Evolutionary conservation across 768 basidiomycete species (phyloP), one percentile per base, ranked within the genome.

Genomic region (Termitomyces sp.): DNA sequence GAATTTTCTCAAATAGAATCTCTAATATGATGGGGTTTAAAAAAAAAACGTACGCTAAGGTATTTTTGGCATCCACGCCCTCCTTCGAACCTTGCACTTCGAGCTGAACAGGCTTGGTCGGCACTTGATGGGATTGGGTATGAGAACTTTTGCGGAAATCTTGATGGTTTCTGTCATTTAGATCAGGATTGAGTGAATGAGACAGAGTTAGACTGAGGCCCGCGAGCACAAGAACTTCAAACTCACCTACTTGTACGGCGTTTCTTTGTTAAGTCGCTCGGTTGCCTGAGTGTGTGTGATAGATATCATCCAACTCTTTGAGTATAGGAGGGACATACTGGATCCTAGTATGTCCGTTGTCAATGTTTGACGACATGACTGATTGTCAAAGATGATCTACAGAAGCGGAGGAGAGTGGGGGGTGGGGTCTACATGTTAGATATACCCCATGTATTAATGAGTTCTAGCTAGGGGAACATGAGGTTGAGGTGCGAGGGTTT

Each of bases 401-500:
- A 54, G 40, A 33, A 42, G 53, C 42, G 40, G 34, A 39, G 26
- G 14, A 13, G 18, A 51, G 37, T 27, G n/a, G 12, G 27, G 26
- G 24, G 27, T 4, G 51, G 18, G 18, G 5, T 30, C 22, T 39
- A 52, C 37, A 14, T 40, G 40, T 40, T 4, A 39, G 36, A 27
- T 39, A 52, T n/a, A 12, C 39, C 51, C 7, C 50, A 51, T 51
- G 50, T 51, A 51, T 51, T 51, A 39, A 51, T 36, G 10, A n/a
- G 39, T 18, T 51, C 36, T 51, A 24, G 9, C 24, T 26, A 51
- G 37, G 37, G 27, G 37, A 20, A 52, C 51, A 52, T 52, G 51
- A 52, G 51, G 51, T 26, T 14, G 13, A 30, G 51, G 37, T 27
- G 51, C 39, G 50, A 39, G 18, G 24, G 18, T 47, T n/a, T 9